phyloP scores from a whole-genome alignment of 345 rosid species.

The Pistacia atlantica region DNA sequence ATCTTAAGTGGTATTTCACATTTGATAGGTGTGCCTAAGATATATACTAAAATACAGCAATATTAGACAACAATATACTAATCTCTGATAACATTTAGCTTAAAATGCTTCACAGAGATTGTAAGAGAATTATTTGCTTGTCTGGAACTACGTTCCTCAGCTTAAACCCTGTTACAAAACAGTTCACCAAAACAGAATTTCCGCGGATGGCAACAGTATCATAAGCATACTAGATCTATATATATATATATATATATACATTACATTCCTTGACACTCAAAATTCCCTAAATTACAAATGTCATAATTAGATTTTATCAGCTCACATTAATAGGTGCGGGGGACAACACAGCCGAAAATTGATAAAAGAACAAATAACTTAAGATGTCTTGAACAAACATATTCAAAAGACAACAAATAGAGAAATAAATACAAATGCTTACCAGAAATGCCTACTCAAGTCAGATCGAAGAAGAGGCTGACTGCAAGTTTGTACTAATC shows the following conservation, averaged over 20 bases:
- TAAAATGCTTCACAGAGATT: not conserved
- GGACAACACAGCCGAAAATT: not conserved
- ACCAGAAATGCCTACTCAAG: slow-evolving; percentile 9
- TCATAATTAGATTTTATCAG: not conserved
- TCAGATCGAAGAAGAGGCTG: slow-evolving; percentile 46
- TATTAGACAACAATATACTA: too few species aligned
- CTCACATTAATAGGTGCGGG: not conserved
- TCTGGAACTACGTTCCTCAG: not conserved
- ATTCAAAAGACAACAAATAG: not conserved
- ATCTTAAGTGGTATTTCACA: not conserved
- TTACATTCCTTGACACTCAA: not conserved
- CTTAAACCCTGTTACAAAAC: too few species aligned
- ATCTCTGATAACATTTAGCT: not conserved
- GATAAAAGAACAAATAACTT: slow-evolving; percentile 7
- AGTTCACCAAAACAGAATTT: too few species aligned
- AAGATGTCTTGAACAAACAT: not conserved
- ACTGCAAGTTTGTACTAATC: slow-evolving; percentile 40
- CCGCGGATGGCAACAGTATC: too few species aligned
- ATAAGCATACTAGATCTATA: too few species aligned
- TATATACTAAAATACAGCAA: not conserved
- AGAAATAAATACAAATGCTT: not conserved
- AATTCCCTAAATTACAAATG: slow-evolving; percentile 8
- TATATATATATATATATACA: too few species aligned
- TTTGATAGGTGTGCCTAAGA: too few species aligned
- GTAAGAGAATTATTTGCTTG: not conserved